These are phyloP conservation scores for Elsinoe necatrix DNA, from an alignment of 2,329 filamentous ascomycete genomes.

Conservation along the genomic window DNA sequence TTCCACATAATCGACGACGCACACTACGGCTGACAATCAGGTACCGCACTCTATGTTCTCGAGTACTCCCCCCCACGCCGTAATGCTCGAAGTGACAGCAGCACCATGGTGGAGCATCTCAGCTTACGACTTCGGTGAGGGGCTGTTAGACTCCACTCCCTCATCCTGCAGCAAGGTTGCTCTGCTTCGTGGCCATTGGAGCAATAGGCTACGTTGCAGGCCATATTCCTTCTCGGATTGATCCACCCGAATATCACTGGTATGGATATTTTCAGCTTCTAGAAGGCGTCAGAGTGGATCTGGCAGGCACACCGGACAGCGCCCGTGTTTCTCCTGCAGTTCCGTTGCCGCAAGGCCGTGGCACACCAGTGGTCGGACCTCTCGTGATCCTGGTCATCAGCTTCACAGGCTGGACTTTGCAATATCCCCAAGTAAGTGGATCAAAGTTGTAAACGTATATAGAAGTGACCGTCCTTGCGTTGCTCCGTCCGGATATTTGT, in stretches of 20 bases:
- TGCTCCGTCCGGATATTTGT: not conserved
- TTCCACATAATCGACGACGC: not conserved
- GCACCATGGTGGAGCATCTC: not conserved
- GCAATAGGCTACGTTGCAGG: slow-evolving; percentile 1
- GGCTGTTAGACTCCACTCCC: not conserved
- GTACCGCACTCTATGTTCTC: not conserved
- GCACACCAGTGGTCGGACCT: not conserved
- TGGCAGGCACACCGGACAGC: not conserved
- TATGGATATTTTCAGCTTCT: not conserved
- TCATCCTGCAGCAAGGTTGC: slow-evolving; percentile 1
- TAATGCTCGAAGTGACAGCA: no score
- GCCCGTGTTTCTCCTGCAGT: not conserved
- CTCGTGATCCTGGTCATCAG: not conserved
- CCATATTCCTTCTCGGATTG: not conserved
- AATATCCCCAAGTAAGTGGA: not conserved
- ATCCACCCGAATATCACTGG: not conserved
- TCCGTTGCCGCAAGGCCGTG: slow-evolving; percentile 5
- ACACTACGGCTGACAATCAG: not conserved
- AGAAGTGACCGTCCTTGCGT: not conserved
- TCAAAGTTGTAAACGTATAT: slow-evolving; percentile 2
- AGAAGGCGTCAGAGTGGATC: not conserved
- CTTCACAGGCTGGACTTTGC: not conserved
- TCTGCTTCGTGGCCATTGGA: not conserved
- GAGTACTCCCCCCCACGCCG: not conserved
- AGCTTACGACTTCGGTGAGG: not conserved